Evolutionary conservation across 1,284 basidiomycete species (phyloP), one percentile per base, ranked within the genome.

Genomic region (Neonothopanus nambi): DNA sequence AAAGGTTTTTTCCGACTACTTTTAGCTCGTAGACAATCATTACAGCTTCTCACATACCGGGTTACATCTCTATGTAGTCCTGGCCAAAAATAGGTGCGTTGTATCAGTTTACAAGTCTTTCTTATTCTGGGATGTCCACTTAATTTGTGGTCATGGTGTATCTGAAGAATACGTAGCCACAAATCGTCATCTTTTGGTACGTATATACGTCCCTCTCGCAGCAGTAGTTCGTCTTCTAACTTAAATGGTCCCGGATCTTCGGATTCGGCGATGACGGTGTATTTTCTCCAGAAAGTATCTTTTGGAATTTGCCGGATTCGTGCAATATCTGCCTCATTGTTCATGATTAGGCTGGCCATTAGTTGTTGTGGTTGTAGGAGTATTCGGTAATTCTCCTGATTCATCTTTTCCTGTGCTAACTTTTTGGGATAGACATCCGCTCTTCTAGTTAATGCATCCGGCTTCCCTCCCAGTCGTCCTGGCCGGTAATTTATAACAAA

Each of bases 101-200:
- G 13, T 7, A 66, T 47, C 15, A 59, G 28, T 44, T 60, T 54
- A n/a, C 55, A 33, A 1, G 70, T 74, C 52, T 68, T 71, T 6
- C 48, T 47, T 13, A 53, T 48, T 3, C 73, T 72, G 5, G 59
- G 66, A 57, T 76, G 73, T 12, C 73, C 54, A 55, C 43, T 3
- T 13, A 51, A 15, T 5, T 28, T 33, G 21, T 48, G 36, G 43
- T 58, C n/a, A n/a, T n/a, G n/a, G n/a, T n/a, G 35, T 36, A 36
- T n/a, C n/a, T 36, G 35, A n/a, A 36, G 35, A n/a, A 26, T 6
- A 21, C 42, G 1, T 21, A 56, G 43, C 23, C 38, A 20, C 13
- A 18, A 5, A 26, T 28, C 18, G 7, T 37, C 5, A 8, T n/a
- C n/a, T n/a, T n/a, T n/a, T n/a, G 39, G 59, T 5, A 58, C 51